A percentile compares a stretch with the other conserved stretches of the same genome.
These are phyloP conservation scores for Penicillium olsonii DNA, from an alignment of 2,329 filamentous ascomycete species.

Conservation along the genomic window DNA sequence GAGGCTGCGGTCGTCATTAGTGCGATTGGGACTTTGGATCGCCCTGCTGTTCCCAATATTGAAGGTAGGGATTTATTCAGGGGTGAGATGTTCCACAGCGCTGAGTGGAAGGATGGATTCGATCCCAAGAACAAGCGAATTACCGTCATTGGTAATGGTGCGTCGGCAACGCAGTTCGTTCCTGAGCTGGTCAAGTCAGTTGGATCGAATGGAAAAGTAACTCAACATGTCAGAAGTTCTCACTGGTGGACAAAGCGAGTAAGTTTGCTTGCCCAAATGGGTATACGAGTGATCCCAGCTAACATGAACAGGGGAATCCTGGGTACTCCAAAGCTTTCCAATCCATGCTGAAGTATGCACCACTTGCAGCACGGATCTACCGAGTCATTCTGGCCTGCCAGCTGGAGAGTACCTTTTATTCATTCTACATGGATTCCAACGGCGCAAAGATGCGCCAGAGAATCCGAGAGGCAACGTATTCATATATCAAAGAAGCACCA, in stretches of 20 bases:
- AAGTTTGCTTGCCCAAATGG: no score
- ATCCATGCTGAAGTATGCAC: constrained; percentile 1
- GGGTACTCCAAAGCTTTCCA: constrained; percentile 9
- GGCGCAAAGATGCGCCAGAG: constrained; percentile 1
- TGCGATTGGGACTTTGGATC: constrained; percentile 12
- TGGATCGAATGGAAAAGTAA: constrained; percentile 8
- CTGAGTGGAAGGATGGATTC: constrained; percentile 25
- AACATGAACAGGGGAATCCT: constrained; percentile 4
- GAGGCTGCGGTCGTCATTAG: constrained; percentile 11
- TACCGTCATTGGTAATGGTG: constrained; percentile 10
- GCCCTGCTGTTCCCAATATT: constrained; percentile 28
- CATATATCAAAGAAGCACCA: constrained; percentile 6
- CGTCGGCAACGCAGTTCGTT: constrained; percentile 15
- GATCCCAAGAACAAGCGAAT: constrained; percentile 7
- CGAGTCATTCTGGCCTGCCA: constrained; percentile 3
- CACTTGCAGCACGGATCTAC: constrained; percentile 2
- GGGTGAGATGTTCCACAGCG: constrained; percentile 29
- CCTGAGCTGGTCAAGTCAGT: constrained; percentile 10
- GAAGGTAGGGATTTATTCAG: constrained; percentile 23
- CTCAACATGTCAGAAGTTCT: constrained; percentile 10
- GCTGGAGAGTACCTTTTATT: constrained; percentile 5
- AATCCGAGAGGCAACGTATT: background rate
- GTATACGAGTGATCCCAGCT: no score
- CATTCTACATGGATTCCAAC: constrained; percentile 4
- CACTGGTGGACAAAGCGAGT: constrained; percentile 16